Evolutionary conservation across 2,329 filamentous ascomycete species (phyloP).

Genomic region (Diaporthe ampelina): DNA sequence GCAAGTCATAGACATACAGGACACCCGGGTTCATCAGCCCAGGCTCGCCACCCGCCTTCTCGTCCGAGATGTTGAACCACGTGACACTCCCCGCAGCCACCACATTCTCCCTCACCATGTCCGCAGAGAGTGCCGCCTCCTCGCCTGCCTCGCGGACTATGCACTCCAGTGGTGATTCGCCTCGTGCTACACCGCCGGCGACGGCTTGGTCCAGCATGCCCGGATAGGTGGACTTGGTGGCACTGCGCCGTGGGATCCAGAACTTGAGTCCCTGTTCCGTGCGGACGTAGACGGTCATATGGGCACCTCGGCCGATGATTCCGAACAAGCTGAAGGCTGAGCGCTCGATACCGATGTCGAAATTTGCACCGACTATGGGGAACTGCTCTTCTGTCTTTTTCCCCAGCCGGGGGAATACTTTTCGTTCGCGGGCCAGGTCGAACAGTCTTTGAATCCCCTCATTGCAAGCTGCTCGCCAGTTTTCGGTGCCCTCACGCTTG

Average conservation of each 20-base stretch:
- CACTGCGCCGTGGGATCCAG: constrained; percentile 79
- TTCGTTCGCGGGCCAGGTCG: constrained; percentile 45
- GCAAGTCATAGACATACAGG: constrained; percentile 81
- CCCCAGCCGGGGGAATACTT: constrained; percentile 51
- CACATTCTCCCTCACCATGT: constrained; percentile 47
- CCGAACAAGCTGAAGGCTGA: constrained; percentile 75
- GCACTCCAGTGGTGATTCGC: constrained; percentile 75
- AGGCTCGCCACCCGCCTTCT: constrained; percentile 19
- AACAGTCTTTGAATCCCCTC: constrained; percentile 55
- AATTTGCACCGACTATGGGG: constrained; percentile 53
- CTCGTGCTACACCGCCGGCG: constrained; percentile 80
- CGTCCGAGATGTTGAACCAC: constrained; percentile 33
- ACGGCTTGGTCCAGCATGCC: constrained; percentile 85
- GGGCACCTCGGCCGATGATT: constrained; percentile 74
- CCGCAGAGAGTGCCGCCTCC: constrained; percentile 68
- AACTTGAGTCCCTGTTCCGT: constrained; percentile 62
- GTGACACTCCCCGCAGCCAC: constrained; percentile 52
- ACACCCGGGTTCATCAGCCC: constrained; percentile 50
- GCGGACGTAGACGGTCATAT: constrained; percentile 74
- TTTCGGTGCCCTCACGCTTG: constrained; percentile 36
- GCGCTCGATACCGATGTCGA: constrained; percentile 65
- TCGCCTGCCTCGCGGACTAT: constrained; percentile 80
- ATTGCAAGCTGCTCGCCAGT: constrained; percentile 41
- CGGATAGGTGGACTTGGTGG: constrained; percentile 79
- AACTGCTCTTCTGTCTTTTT: constrained; percentile 59